A percentile compares a stretch with the other conserved stretches of the same genome.
Evolutionary conservation across 768 basidiomycete species (phyloP).

Genomic region (Phanerochaete sordida): DNA sequence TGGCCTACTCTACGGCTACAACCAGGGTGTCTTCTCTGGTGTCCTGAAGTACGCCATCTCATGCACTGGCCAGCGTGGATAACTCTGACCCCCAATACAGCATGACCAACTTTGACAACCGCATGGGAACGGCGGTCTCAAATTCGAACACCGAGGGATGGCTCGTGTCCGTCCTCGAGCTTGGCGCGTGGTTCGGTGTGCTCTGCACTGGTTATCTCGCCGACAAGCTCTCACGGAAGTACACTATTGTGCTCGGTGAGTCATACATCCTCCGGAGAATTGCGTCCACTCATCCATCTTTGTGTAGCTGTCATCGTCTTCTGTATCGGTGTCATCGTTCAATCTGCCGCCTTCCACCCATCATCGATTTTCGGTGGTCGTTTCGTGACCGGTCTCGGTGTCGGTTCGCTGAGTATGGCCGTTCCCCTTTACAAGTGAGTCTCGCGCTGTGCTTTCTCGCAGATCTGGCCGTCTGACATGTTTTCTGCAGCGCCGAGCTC

Average conservation of each 20-base stretch:
- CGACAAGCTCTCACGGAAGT: constrained; percentile 71
- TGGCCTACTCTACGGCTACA: constrained; percentile 64
- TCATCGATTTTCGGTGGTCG: constrained; percentile 65
- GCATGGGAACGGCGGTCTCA: constrained; percentile 54
- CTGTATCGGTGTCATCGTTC: constrained; percentile 66
- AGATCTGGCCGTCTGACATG: background rate
- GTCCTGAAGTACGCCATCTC: constrained; percentile 50
- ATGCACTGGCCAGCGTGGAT: background rate
- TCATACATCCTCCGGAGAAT: background rate
- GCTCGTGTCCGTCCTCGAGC: constrained; percentile 71
- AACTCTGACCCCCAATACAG: constrained; percentile 20
- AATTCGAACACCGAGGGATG: constrained; percentile 59
- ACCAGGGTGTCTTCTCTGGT: constrained; percentile 74
- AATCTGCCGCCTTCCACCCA: constrained; percentile 53
- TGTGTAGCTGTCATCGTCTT: constrained; percentile 21
- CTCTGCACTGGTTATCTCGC: constrained; percentile 69
- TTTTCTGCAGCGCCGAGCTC: constrained; percentile 40
- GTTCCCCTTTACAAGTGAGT: constrained; percentile 71
- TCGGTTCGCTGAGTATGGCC: constrained; percentile 80
- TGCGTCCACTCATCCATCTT: background rate
- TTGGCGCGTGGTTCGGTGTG: constrained; percentile 76
- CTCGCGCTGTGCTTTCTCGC: background rate
- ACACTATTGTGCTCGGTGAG: constrained; percentile 59
- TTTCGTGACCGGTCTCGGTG: constrained; percentile 68
- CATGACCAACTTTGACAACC: constrained; percentile 48